Conservation (phyloP, 805 yeast genomes). For the Maudiozyma saulgeensis region DNA sequence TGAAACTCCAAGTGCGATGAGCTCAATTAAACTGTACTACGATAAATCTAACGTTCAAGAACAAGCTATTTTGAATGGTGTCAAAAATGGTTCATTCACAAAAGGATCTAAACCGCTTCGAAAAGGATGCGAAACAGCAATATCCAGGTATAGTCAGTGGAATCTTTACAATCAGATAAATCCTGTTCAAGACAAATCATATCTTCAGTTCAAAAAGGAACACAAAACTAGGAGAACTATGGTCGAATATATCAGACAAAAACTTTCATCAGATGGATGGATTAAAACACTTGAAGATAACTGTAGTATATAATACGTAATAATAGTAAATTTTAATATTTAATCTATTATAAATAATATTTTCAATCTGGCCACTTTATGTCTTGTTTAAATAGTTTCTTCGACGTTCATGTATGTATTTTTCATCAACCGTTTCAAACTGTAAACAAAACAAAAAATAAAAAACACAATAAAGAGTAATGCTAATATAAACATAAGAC, state of each 20-base stretch:
- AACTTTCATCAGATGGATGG: constrained; percentile 38
- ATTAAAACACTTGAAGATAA: constrained; percentile 36
- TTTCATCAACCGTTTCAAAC: too few species aligned
- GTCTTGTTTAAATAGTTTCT: too few species aligned
- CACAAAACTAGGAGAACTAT: constrained; percentile 22
- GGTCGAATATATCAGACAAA: constrained; percentile 24
- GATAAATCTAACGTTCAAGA: constrained; percentile 5
- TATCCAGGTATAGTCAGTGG: constrained; percentile 25
- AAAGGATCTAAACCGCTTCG: constrained; percentile 37
- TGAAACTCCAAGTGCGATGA: constrained; percentile 17
- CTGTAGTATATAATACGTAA: constrained; percentile 14
- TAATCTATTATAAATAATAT: neutral
- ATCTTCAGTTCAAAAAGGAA: constrained; percentile 27
- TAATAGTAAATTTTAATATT: too few species aligned
- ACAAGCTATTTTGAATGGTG: constrained; percentile 44
- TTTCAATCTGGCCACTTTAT: too few species aligned
- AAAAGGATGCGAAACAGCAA: constrained; percentile 29
- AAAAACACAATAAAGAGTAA: too few species aligned
- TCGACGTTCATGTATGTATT: too few species aligned
- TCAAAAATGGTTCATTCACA: constrained; percentile 46
- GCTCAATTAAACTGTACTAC: constrained; percentile 12
- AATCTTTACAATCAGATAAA: constrained; percentile 6
- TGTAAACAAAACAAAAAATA: too few species aligned
- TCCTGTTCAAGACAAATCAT: constrained; percentile 10
- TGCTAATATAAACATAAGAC: too few species aligned